Evolutionary conservation across 1,284 basidiomycete species (phyloP), one percentile per base, ranked within the genome.

Genomic region (Rhodotorula mucilaginosa): DNA sequence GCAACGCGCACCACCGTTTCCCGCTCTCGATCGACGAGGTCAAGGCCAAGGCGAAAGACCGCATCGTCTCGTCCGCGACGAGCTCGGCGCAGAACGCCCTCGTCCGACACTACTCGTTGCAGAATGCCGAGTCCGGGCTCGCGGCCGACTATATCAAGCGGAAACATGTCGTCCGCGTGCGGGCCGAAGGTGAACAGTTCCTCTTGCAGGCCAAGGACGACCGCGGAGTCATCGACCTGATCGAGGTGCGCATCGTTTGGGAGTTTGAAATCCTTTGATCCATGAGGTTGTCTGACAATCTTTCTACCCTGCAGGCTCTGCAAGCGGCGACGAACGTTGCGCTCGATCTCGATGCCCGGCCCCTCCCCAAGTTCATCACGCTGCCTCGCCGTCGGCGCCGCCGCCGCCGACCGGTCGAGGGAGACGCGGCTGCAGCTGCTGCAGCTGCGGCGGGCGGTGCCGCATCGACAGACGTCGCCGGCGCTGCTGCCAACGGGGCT

Each of bases 131-230:
- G 57, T 79, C 78, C 4, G 96, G 96, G 31, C 82, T 98, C 21
- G 97, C 93, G 29, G 95, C 92, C 65, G 96, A 99, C 82, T 99
- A 99, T 82, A 74, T 89, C 77, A 99, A 99, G 85, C 86, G 93
- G 73, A 90, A 89, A 82, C 92, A 98, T 81, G 94, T 98, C 52
- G 93, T 99, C n/a, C 86, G 96, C 39, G 88, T 98, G 48, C 84
- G 97, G 68, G 85, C 93, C 77, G 93, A 96, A 80, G 95, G 95
- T 19, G 92, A 99, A 84, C 96, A 99, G 83, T 99, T 99, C 82
- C 83, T 99, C 79, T 80, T 99, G 74, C 97, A 99, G 83, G 92
- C 92, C 4, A 88, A 87, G 65, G 90, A 92, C 80, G 90, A 95
- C 59, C 86, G 88, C 51, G 88, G 89, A 59, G 93, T 97, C 15